phyloP scores from a whole-genome alignment of 179 eudicot species.

The Beta corolliflora region DNA sequence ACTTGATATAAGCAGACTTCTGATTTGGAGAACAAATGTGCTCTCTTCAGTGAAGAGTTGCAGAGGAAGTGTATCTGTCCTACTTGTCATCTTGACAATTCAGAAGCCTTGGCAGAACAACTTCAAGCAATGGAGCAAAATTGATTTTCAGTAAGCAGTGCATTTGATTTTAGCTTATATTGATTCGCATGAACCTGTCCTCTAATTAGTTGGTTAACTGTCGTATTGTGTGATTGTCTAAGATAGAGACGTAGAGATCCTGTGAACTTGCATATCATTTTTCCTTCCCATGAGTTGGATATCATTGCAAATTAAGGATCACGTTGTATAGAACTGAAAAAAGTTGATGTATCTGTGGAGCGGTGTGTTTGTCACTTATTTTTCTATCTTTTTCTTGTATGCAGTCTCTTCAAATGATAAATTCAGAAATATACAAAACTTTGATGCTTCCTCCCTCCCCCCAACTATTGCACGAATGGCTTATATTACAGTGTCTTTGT shows the following conservation, averaged over 20 bases:
- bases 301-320: too few relatives aligned
- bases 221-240: neutral
- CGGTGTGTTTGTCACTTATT: neutral
- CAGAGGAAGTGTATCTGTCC: constrained; percentile 71
- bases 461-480: neutral
- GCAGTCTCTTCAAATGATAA: constrained; percentile 1
- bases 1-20: constrained; percentile 69
- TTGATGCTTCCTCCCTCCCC: neutral
- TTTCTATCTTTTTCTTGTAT: neutral
- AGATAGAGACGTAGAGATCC: neutral
- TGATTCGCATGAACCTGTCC: neutral
- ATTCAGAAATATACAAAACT: constrained; percentile 15
- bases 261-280: constrained; percentile 1
- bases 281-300: neutral
- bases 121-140: constrained; percentile 46
- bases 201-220: neutral
- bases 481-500: constrained; percentile 6
- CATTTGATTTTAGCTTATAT: constrained; percentile 13
- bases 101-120: constrained; percentile 55
- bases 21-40: constrained; percentile 50
- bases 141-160: constrained; percentile 34
- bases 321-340: neutral
- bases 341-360: neutral
- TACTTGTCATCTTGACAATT: constrained; percentile 59
- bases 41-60: constrained; percentile 64